A percentile compares a stretch with the other conserved stretches of the same genome.
These are phyloP conservation scores for Chloris gayana DNA, from an alignment of 176 grass and related monocot species.

Conservation along the genomic window DNA sequence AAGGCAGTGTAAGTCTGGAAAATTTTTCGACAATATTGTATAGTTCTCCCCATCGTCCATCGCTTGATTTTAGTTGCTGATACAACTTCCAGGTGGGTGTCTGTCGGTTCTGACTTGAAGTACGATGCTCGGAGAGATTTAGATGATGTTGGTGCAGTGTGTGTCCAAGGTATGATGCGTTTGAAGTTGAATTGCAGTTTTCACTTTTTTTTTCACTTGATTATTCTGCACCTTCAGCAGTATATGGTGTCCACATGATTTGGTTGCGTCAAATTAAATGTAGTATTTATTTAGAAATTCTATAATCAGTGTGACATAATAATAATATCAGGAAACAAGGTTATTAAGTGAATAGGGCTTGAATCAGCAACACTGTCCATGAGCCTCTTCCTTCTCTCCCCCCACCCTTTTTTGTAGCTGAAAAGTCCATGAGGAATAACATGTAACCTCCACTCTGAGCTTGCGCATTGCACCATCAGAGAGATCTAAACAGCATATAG, in stretches of 20 bases:
- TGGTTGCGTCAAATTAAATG: neutral
- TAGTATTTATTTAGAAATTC: slow-evolving; percentile 19
- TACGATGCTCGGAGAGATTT: slow-evolving; percentile 97
- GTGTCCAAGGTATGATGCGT: slow-evolving; percentile 70
- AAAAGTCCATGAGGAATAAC: slow-evolving; percentile 23
- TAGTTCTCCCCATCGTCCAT: slow-evolving; percentile 15
- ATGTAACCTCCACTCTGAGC: neutral
- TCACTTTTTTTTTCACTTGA: slow-evolving; percentile 7
- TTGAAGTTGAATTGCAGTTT: slow-evolving; percentile 21
- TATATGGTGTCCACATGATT: neutral
- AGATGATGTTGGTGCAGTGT: slow-evolving; percentile 94
- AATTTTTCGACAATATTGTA: neutral
- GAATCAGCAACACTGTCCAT: neutral
- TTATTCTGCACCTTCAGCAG: slow-evolving; percentile 28
- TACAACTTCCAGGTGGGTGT: slow-evolving; percentile 80
- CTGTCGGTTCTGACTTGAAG: slow-evolving; percentile 95
- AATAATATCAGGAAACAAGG: slow-evolving; percentile 3
- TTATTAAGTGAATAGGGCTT: slow-evolving; percentile 8
- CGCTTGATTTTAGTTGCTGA: slow-evolving; percentile 26
- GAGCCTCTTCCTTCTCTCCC: neutral
- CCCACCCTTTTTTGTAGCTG: neutral
- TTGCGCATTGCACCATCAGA: neutral
- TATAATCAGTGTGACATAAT: neutral
- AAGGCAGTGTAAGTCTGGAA: slow-evolving; percentile 80
- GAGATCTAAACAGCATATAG: neutral